A percentile compares a stretch with the other conserved stretches of the same genome.
These are phyloP conservation scores for Ogataea chonburiensis DNA, from an alignment of 805 yeast genomes.

Conservation along the genomic window DNA sequence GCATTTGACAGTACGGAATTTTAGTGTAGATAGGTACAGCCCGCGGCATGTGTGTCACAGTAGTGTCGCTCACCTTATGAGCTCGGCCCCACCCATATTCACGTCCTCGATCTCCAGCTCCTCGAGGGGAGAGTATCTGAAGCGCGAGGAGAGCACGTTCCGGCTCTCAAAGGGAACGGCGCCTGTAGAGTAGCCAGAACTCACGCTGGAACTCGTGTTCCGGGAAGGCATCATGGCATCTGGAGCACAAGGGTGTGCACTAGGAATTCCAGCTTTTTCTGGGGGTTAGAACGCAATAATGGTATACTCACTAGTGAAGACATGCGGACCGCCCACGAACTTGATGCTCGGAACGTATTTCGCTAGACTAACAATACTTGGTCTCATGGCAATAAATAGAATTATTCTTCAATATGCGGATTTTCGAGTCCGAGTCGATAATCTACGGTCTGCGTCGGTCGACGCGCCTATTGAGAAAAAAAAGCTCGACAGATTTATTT, in stretches of 20 bases:
- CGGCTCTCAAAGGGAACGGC: slow-evolving; percentile 45
- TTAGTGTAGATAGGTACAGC: neutral
- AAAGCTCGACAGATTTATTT: slow-evolving; percentile 5
- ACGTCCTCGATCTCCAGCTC: slow-evolving; percentile 74
- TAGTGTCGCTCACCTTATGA: slow-evolving; percentile 19
- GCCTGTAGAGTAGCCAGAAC: slow-evolving; percentile 1
- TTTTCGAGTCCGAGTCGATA: slow-evolving; percentile 17
- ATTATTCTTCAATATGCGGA: slow-evolving; percentile 7
- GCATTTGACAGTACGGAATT: slow-evolving; percentile 1
- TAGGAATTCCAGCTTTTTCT: slow-evolving; percentile 23
- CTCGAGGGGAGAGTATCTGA: slow-evolving; percentile 62
- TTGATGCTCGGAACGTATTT: slow-evolving; percentile 70
- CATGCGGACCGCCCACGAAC: slow-evolving; percentile 82
- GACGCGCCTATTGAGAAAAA: slow-evolving; percentile 12
- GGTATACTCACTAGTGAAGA: slow-evolving; percentile 45
- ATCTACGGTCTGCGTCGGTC: slow-evolving; percentile 9
- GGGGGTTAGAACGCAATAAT: slow-evolving; percentile 2
- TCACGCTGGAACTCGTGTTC: slow-evolving; percentile 5
- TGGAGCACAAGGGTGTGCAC: slow-evolving; percentile 41
- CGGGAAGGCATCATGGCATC: slow-evolving; percentile 30
- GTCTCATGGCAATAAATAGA: slow-evolving; percentile 30
- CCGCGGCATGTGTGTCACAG: neutral
- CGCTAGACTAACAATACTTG: slow-evolving; percentile 29
- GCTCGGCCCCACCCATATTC: slow-evolving; percentile 79
- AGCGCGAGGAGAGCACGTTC: slow-evolving; percentile 67